Percentiles rank a stretch among this genome's conserved stretches.
Evolutionary conservation across 805 yeast genomes (phyloP).

Genomic region (Starmerella scarabaei): DNA sequence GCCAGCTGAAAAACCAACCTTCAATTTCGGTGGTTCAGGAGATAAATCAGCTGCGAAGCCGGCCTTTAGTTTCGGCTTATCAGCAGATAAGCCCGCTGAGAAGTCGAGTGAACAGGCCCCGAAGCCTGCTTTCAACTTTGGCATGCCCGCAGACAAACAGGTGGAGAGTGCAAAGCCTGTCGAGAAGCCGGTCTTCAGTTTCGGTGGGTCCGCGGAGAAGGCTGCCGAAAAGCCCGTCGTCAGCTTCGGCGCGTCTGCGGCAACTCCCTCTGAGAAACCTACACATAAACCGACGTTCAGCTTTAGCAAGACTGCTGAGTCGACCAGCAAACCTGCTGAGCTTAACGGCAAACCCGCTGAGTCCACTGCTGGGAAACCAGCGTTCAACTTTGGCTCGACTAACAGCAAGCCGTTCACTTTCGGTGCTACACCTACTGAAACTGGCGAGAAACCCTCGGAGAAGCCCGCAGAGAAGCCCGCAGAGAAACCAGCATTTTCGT

Average conservation of each 20-base stretch:
- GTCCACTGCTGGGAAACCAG: no score
- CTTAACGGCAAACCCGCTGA: neutral
- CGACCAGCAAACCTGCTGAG: no score
- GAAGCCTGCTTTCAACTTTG: slow-evolving; percentile 9
- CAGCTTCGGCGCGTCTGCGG: slow-evolving; percentile 6
- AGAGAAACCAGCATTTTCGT: slow-evolving; percentile 1
- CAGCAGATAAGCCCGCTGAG: no score
- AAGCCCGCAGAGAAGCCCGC: neutral
- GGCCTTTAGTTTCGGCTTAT: slow-evolving; percentile 5
- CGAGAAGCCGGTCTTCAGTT: slow-evolving; percentile 3
- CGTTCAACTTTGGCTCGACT: slow-evolving; percentile 3
- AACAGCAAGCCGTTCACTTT: neutral
- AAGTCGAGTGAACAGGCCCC: no score
- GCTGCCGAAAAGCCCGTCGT: slow-evolving; percentile 4
- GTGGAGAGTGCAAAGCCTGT: neutral
- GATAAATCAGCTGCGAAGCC: slow-evolving; percentile 4
- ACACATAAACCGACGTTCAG: no score
- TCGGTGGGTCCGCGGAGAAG: slow-evolving; percentile 2
- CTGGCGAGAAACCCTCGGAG: neutral
- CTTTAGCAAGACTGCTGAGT: no score
- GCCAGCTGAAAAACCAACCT: no score
- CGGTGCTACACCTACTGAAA: neutral
- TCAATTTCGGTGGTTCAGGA: no score
- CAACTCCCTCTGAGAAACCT: neutral
- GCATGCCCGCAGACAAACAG: slow-evolving; percentile 1